phyloP scores from a whole-genome alignment of 2,329 filamentous ascomycete genomes.

The Rugonectria rugulosa region DNA sequence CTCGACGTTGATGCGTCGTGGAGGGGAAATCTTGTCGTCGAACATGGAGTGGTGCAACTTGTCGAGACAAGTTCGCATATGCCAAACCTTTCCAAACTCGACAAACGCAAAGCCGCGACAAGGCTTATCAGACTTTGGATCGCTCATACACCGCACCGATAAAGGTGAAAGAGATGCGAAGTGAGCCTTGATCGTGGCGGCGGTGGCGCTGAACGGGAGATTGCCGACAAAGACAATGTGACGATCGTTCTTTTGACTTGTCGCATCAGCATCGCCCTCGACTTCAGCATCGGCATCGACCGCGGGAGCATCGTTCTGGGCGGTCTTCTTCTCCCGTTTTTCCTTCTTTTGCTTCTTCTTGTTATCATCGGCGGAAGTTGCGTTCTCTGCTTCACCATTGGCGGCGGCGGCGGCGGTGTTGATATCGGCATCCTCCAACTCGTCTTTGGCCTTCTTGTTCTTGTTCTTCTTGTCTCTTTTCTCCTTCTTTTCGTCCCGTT shows the following conservation, averaged over 20 bases:
- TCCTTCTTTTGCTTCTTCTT: slow-evolving; percentile 30
- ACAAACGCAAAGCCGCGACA: slow-evolving; percentile 85
- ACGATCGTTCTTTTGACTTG: slow-evolving; percentile 35
- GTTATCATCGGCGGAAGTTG: slow-evolving; percentile 25
- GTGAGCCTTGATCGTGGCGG: slow-evolving; percentile 73
- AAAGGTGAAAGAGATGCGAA: slow-evolving; percentile 71
- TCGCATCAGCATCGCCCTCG: slow-evolving; percentile 2
- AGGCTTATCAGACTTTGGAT: slow-evolving; percentile 65
- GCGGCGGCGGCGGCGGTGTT: slow-evolving; percentile 14
- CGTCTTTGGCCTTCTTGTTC: slow-evolving; percentile 36
- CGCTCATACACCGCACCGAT: slow-evolving; percentile 71
- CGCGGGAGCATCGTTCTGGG: slow-evolving; percentile 36
- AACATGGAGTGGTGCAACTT: slow-evolving; percentile 89
- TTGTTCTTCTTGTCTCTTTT: slow-evolving; percentile 44
- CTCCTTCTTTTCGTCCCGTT: slow-evolving; percentile 41
- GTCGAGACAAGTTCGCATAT: slow-evolving; percentile 92
- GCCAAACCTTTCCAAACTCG: slow-evolving; percentile 85
- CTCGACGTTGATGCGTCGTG: slow-evolving; percentile 90
- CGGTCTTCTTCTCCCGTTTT: slow-evolving; percentile 42
- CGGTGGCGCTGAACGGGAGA: slow-evolving; percentile 84
- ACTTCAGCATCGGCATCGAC: slow-evolving; percentile 18
- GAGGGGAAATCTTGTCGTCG: slow-evolving; percentile 58
- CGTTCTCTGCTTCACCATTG: slow-evolving; percentile 18
- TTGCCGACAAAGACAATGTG: slow-evolving; percentile 67
- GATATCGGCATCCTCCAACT: slow-evolving; percentile 18